These are phyloP conservation scores for Solanum pennellii DNA, from an alignment of 257 asterid genomes.

Conservation along the genomic window DNA sequence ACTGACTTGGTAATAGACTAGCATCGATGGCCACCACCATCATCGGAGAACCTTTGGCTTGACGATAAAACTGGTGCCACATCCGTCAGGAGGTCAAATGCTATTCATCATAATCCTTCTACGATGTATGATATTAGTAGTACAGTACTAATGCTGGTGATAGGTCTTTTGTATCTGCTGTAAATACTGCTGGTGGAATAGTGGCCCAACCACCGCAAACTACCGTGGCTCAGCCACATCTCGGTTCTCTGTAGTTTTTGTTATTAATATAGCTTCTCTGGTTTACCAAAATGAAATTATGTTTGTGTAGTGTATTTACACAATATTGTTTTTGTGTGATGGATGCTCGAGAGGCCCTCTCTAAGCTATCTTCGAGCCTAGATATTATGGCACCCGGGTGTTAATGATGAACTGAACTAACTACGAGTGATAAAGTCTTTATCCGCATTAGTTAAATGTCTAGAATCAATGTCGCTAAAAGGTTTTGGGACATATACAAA, in stretches of 20 bases:
- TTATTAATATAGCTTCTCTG: neutral
- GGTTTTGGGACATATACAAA: no score
- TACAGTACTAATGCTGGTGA: neutral
- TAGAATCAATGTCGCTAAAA: no score
- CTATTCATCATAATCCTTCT: neutral
- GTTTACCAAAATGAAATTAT: neutral
- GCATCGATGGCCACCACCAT: neutral
- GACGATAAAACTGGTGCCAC: neutral
- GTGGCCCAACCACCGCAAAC: neutral
- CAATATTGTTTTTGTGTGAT: no score
- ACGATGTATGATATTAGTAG: neutral
- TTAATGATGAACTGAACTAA: no score
- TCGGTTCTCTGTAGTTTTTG: neutral
- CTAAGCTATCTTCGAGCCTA: neutral
- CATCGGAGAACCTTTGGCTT: neutral
- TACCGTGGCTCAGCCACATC: neutral
- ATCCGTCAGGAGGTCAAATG: neutral
- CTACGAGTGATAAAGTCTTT: no score
- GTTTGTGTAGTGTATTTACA: no score
- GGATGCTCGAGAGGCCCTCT: neutral
- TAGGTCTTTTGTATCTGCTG: neutral
- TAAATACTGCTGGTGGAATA: neutral
- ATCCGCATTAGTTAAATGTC: no score
- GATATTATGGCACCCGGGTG: neutral
- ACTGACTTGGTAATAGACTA: neutral